phyloP scores from a whole-genome alignment of 108 stramenopile species.

The Skeletonema marinoi region DNA sequence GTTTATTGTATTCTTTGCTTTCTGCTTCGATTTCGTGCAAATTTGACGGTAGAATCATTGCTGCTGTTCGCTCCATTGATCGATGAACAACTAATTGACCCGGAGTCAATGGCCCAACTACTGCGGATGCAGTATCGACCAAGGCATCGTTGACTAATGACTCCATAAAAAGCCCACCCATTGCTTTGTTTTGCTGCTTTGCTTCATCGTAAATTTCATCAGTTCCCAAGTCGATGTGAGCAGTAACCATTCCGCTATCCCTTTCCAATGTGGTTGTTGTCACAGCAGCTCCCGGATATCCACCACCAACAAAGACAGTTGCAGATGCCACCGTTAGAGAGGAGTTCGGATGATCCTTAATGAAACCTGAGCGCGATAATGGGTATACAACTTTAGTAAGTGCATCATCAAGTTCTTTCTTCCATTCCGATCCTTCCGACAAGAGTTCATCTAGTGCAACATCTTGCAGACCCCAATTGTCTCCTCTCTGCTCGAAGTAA shows the following conservation, averaged over 20 bases:
- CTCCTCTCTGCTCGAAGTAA: conserved; percentile 17
- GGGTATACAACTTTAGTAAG: conserved; percentile 32
- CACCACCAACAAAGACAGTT: conserved; percentile 33
- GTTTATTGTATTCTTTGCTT: not conserved
- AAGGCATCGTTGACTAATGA: not conserved
- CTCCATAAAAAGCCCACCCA: conserved; percentile 22
- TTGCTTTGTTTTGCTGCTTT: not conserved
- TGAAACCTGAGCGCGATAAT: conserved; percentile 26
- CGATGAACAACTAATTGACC: conserved; percentile 40
- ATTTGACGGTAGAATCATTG: conserved; percentile 40
- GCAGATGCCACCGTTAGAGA: conserved; percentile 38
- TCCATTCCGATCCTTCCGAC: conserved; percentile 9
- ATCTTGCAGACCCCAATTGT: conserved; percentile 7
- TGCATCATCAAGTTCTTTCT: conserved; percentile 13
- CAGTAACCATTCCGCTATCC: conserved; percentile 26
- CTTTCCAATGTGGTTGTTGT: conserved; percentile 32
- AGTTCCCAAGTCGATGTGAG: conserved; percentile 46
- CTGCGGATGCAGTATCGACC: not conserved
- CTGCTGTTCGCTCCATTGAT: conserved; percentile 37
- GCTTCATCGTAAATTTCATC: not conserved
- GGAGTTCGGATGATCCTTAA: not conserved
- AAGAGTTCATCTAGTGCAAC: conserved; percentile 30
- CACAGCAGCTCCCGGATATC: conserved; percentile 22
- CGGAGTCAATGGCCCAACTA: conserved; percentile 31
- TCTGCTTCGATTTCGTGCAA: conserved; percentile 13